Base-by-base conservation (phyloP, 768 basidiomycete species). In the Phlebiopsis flavidoalba region DNA sequence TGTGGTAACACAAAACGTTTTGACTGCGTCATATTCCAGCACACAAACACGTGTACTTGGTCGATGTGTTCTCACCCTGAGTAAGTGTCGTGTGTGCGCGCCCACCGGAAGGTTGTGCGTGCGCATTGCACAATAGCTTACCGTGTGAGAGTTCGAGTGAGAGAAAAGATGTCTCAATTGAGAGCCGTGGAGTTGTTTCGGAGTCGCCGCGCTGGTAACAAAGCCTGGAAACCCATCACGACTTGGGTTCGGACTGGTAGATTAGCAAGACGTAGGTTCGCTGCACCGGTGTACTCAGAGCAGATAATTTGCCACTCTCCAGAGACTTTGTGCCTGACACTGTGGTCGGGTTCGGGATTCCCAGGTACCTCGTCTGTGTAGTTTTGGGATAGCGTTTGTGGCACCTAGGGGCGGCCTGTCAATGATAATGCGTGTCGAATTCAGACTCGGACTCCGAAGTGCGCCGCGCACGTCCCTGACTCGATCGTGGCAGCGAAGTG, bases 291-390 rank as follows among this genome's bases (percentile, higher is more conserved):
- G 60, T 79, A 81, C 66, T 82, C 79, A 0, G 80, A 80, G 56
- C 79, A 81, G 60, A n/a, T 80, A 81, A n/a, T n/a, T 62, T 82
- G 80, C 73, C 80, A 74, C 79, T n/a, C 80, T 81, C 80, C 80
- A 82, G n/a, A 8, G 79, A 80, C 48, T n/a, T n/a, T n/a, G 65
- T 66, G 57, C 80, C 80, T 53, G 67, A 63, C 0, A 77, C 76
- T 0, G 79, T n/a, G 78, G 65, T 80, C 79, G 60, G n/a, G n/a
- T n/a, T 79, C 77, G 0, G 73, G 57, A 45, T 65, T 66, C 11
- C 75, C 73, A 0, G 76, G 74, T 36, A 81, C 76, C 15, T 79
- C 73, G 61, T 77, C 77, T n/a, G n/a, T n/a, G 61, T 80, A 81
- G 62, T 81, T 76, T n/a, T n/a, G n/a, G n/a, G n/a, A n/a, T n/a